Percentiles rank a stretch among this genome's conserved stretches.
Conservation (phyloP, 75 land plant species). For the Adiantum capillusveneris region DNA sequence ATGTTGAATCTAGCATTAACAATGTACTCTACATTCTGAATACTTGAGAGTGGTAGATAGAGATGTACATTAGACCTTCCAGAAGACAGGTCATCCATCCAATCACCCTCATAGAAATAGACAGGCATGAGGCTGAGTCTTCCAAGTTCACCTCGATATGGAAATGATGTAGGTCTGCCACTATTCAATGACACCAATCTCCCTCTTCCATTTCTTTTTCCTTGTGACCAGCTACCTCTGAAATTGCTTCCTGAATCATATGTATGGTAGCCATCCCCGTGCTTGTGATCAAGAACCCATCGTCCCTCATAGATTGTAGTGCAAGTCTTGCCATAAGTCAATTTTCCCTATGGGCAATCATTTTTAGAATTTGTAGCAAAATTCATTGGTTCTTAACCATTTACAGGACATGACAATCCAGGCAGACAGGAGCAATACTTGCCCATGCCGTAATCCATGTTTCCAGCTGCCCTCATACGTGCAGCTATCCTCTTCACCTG, state of each 20-base stretch:
- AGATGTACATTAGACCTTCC: conserved; percentile 9
- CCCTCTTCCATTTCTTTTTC: conserved; percentile 4
- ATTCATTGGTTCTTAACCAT: no score
- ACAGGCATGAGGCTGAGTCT: neutral
- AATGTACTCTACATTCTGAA: no score
- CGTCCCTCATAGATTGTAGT: conserved; percentile 6
- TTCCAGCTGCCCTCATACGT: conserved; percentile 7
- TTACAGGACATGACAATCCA: no score
- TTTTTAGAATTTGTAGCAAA: no score
- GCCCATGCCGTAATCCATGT: conserved; percentile 7
- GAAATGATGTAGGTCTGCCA: neutral
- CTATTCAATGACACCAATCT: neutral
- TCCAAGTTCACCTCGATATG: conserved; percentile 4
- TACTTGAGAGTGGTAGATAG: no score
- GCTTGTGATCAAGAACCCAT: conserved; percentile 3
- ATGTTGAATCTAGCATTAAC: neutral
- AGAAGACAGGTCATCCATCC: conserved; percentile 12
- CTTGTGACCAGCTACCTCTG: neutral
- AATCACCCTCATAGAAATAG: conserved; percentile 15
- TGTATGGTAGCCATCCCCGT: conserved; percentile 1
- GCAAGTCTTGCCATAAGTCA: neutral
- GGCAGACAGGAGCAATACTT: conserved; percentile 3
- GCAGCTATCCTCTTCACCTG: conserved; percentile 5
- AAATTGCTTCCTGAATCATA: neutral
- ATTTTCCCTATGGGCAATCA: neutral